Conservation (phyloP, 2,329 filamentous ascomycete species). For the Hypoxylon sp. region DNA sequence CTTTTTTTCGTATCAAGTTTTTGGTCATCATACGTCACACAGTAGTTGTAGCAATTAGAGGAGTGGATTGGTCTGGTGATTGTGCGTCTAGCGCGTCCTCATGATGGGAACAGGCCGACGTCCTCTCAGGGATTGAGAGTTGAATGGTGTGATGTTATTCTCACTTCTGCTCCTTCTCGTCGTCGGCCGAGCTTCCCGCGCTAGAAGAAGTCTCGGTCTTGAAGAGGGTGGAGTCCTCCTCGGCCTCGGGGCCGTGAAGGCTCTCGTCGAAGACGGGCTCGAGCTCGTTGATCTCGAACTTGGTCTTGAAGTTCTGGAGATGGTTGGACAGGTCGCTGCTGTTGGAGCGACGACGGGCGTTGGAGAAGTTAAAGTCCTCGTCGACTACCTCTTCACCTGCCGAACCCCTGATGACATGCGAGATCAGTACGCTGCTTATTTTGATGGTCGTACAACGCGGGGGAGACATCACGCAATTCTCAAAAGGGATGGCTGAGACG, state of each 20-base stretch:
- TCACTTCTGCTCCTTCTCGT: conserved; percentile 57
- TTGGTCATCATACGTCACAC: conserved; percentile 31
- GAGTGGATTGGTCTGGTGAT: conserved; percentile 23
- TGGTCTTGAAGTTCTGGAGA: conserved; percentile 88
- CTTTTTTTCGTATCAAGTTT: conserved; percentile 8
- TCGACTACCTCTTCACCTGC: conserved; percentile 87
- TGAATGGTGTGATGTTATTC: neutral
- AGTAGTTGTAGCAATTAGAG: conserved; percentile 39
- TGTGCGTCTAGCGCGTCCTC: neutral
- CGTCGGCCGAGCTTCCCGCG: conserved; percentile 68
- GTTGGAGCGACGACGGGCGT: conserved; percentile 92
- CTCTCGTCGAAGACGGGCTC: conserved; percentile 94
- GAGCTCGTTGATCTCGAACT: conserved; percentile 90
- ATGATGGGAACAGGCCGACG: neutral
- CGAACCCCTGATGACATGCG: conserved; percentile 72
- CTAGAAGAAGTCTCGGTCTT: conserved; percentile 71
- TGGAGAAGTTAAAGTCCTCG: conserved; percentile 83
- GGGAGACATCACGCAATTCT: neutral
- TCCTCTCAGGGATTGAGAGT: neutral
- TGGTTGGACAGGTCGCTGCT: conserved; percentile 79
- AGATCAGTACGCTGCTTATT: conserved; percentile 33
- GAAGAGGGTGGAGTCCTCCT: conserved; percentile 68
- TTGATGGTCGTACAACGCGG: neutral
- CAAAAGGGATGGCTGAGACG: neutral
- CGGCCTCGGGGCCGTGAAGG: conserved; percentile 74